A percentile compares a stretch with the other conserved stretches of the same genome.
Conservation (phyloP, 495 filamentous ascomycete species). For the Hyaloscypha variabilis region DNA sequence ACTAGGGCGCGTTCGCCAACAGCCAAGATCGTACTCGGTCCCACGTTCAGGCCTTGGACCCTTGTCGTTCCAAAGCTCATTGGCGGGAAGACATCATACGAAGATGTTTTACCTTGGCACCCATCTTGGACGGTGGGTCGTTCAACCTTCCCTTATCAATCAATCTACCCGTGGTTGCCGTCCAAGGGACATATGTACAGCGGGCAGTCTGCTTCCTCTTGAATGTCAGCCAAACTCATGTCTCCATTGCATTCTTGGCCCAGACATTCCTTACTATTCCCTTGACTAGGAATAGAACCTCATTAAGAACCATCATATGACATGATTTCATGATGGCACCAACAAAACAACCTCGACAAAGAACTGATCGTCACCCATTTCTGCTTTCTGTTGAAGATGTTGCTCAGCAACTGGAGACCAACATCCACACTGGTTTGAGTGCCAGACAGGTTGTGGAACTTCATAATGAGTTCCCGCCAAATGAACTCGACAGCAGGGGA, state of each 20-base stretch:
- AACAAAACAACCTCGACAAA: slow-evolving; percentile 2
- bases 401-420: slow-evolving; percentile 49
- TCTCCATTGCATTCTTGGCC: background rate
- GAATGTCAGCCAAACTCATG: background rate
- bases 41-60: background rate
- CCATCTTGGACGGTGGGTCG: background rate
- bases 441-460: slow-evolving; percentile 49
- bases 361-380: slow-evolving; percentile 49
- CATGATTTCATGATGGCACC: slow-evolving; percentile 24
- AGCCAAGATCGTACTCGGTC: background rate
- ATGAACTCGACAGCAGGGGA: slow-evolving; percentile 64
- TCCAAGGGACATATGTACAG: background rate
- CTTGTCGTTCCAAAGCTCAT: background rate
- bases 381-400: slow-evolving; percentile 55
- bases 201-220: background rate
- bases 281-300: slow-evolving; percentile 32
- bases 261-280: slow-evolving; percentile 32
- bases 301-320: background rate
- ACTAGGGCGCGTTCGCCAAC: background rate
- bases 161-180: background rate
- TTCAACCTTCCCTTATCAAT: slow-evolving; percentile 1
- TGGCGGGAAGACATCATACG: slow-evolving; percentile 8
- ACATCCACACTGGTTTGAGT: slow-evolving; percentile 62
- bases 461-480: slow-evolving; percentile 56
- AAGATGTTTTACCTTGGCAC: slow-evolving; percentile 7